Evolutionary conservation across 2,329 filamentous ascomycete genomes (phyloP).

Genomic region (Volutella citrinella): DNA sequence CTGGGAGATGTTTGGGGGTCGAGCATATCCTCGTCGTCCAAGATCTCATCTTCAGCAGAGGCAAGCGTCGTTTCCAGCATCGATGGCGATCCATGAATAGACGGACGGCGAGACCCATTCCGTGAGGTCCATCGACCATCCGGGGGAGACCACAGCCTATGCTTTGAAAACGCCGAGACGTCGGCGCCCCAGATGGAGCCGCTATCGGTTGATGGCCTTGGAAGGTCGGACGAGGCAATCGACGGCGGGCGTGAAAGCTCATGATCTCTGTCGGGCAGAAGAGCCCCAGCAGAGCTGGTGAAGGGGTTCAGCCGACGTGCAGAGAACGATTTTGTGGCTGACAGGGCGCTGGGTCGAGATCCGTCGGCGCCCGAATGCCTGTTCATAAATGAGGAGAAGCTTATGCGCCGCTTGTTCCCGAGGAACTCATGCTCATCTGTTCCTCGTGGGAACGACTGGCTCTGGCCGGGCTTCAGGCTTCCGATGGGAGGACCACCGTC

Average conservation of each 20-base stretch:
- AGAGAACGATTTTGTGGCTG: slow-evolving; percentile 37
- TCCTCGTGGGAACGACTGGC: slow-evolving; percentile 70
- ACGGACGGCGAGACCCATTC: slow-evolving; percentile 76
- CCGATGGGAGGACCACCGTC: slow-evolving; percentile 60
- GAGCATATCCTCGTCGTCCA: slow-evolving; percentile 55
- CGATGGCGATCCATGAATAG: slow-evolving; percentile 72
- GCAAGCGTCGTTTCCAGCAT: slow-evolving; percentile 58
- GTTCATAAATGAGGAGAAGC: slow-evolving; percentile 60
- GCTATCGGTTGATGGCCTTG: slow-evolving; percentile 76
- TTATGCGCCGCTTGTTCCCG: slow-evolving; percentile 55
- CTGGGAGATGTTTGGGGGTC: slow-evolving; percentile 52
- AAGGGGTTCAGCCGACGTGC: slow-evolving; percentile 45
- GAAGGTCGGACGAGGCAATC: slow-evolving; percentile 67
- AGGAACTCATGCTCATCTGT: slow-evolving; percentile 53
- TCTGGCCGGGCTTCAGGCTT: slow-evolving; percentile 67
- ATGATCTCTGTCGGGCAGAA: slow-evolving; percentile 53
- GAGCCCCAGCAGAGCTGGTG: slow-evolving; percentile 46
- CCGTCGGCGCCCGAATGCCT: slow-evolving; percentile 49
- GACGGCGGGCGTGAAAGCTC: slow-evolving; percentile 65
- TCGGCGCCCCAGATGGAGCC: slow-evolving; percentile 69
- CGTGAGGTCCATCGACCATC: slow-evolving; percentile 53
- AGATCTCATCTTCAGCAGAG: slow-evolving; percentile 62
- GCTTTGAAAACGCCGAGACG: slow-evolving; percentile 46
- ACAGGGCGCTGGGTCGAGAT: slow-evolving; percentile 23
- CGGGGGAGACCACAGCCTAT: slow-evolving; percentile 64